Percentiles rank a stretch among this genome's conserved stretches.
These are phyloP conservation scores for Emydomyces testavorans DNA, from an alignment of 2,329 filamentous ascomycete species.

Conservation along the genomic window DNA sequence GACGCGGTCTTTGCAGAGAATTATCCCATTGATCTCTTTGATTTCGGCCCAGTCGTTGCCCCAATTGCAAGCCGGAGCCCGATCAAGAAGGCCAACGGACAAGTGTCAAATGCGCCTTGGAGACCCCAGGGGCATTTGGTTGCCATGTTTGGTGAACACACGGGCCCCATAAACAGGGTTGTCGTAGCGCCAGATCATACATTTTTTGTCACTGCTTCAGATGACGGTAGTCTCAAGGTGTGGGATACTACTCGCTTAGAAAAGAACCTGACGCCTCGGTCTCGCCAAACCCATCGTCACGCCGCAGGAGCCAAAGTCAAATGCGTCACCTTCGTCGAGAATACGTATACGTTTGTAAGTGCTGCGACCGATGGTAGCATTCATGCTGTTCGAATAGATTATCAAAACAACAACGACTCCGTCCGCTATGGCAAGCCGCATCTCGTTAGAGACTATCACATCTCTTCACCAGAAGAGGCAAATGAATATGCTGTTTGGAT, in stretches of 20 bases:
- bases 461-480: slow-evolving; percentile 34
- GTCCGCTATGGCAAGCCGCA: slow-evolving; percentile 66
- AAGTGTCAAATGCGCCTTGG: slow-evolving; percentile 55
- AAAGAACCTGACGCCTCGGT: slow-evolving; percentile 77
- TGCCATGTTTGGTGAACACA: slow-evolving; percentile 81
- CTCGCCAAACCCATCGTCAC: slow-evolving; percentile 74
- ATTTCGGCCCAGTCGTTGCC: slow-evolving; percentile 68
- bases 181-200: slow-evolving; percentile 76
- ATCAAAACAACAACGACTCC: slow-evolving; percentile 46
- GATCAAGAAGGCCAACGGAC: slow-evolving; percentile 45
- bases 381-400: slow-evolving; percentile 75
- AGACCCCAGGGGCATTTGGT: slow-evolving; percentile 72
- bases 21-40: slow-evolving; percentile 48
- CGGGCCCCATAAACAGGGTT: slow-evolving; percentile 67
- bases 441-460: slow-evolving; percentile 66
- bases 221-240: slow-evolving; percentile 80
- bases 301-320: slow-evolving; percentile 59
- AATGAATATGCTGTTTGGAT: slow-evolving; percentile 78
- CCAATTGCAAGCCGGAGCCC: slow-evolving; percentile 47
- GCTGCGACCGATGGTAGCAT: slow-evolving; percentile 83
- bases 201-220: slow-evolving; percentile 88
- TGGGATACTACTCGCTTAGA: slow-evolving; percentile 89
- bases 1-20: slow-evolving; percentile 70
- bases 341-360: slow-evolving; percentile 85
- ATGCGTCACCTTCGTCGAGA: slow-evolving; percentile 80